Conservation (phyloP, 2,329 filamentous ascomycete genomes). For the Fusarium sp. region DNA sequence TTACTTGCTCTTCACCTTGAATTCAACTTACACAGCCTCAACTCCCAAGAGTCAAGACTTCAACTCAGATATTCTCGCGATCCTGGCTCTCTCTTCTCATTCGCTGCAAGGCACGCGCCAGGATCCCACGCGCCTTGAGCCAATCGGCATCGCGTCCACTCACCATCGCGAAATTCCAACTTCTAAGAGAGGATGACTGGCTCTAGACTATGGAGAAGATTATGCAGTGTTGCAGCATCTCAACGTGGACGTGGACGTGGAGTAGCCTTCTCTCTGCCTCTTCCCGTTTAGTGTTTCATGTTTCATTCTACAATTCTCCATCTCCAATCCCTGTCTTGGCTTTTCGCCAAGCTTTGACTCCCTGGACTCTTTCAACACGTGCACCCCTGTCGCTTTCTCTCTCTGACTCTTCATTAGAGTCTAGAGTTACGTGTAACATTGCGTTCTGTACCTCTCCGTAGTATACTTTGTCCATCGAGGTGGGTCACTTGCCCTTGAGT, state of each 20-base stretch:
- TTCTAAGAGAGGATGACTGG: conserved; percentile 16
- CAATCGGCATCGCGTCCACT: conserved; percentile 33
- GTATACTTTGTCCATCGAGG: conserved; percentile 1
- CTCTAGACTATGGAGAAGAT: conserved; percentile 20
- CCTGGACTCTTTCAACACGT: conserved; percentile 8
- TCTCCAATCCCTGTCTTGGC: conserved; percentile 28
- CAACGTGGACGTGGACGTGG: conserved; percentile 16
- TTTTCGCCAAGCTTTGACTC: conserved; percentile 19
- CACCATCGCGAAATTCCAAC: conserved; percentile 8
- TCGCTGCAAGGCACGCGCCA: conserved; percentile 41
- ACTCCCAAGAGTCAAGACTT: background rate
- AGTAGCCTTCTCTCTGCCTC: conserved; percentile 2
- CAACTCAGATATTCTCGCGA: conserved; percentile 8
- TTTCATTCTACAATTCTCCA: conserved; percentile 24
- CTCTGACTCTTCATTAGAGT: conserved; percentile 11
- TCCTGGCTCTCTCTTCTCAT: conserved; percentile 27
- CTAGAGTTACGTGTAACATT: conserved; percentile 5
- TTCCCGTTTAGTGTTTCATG: conserved; percentile 40
- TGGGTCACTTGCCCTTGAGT: background rate
- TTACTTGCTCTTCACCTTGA: conserved; percentile 2
- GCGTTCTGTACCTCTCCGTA: conserved; percentile 22
- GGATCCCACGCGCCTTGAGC: conserved; percentile 29
- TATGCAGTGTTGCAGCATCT: conserved; percentile 8
- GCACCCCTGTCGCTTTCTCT: conserved; percentile 11
- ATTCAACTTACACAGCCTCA: conserved; percentile 32